Conservation (phyloP, 1,284 basidiomycete genomes). For the Porodaedalea pini region DNA sequence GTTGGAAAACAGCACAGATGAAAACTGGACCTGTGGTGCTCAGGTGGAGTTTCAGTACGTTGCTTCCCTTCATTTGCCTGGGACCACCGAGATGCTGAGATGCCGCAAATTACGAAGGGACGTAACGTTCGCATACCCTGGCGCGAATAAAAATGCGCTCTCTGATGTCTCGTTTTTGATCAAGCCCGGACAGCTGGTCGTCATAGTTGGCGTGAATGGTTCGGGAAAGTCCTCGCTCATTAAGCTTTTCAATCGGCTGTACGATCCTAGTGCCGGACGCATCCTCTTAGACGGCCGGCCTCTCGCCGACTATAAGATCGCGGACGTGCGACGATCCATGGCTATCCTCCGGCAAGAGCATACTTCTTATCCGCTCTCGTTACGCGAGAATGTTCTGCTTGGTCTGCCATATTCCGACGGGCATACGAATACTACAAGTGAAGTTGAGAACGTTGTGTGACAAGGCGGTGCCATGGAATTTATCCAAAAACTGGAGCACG, state of each 20-base stretch:
- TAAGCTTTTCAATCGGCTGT: constrained; percentile 41
- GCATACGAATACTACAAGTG: constrained; percentile 18
- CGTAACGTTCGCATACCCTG: constrained; percentile 38
- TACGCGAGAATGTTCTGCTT: constrained; percentile 41
- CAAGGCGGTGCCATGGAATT: constrained; percentile 36
- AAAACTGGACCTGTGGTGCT: constrained; percentile 10
- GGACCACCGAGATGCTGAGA: too few species aligned
- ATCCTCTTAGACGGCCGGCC: constrained; percentile 38
- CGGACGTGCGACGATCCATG: constrained; percentile 33
- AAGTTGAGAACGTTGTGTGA: constrained; percentile 34
- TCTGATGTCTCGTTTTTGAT: constrained; percentile 38
- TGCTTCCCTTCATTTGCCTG: too few species aligned
- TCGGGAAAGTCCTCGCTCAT: constrained; percentile 48
- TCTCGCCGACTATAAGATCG: constrained; percentile 28
- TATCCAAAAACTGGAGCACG: constrained; percentile 32
- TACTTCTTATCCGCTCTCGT: constrained; percentile 38
- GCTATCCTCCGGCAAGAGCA: constrained; percentile 40
- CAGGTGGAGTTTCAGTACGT: constrained; percentile 35
- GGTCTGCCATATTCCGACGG: constrained; percentile 27
- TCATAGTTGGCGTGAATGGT: constrained; percentile 47
- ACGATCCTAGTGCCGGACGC: constrained; percentile 36
- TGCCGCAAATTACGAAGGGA: too few species aligned
- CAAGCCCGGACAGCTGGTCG: constrained; percentile 41
- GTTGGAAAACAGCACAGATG: not conserved
- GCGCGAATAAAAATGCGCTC: constrained; percentile 29